Evolutionary conservation across 2,329 filamentous ascomycete species (phyloP).

Genomic region (Phaeosphaeriaceae sp.): DNA sequence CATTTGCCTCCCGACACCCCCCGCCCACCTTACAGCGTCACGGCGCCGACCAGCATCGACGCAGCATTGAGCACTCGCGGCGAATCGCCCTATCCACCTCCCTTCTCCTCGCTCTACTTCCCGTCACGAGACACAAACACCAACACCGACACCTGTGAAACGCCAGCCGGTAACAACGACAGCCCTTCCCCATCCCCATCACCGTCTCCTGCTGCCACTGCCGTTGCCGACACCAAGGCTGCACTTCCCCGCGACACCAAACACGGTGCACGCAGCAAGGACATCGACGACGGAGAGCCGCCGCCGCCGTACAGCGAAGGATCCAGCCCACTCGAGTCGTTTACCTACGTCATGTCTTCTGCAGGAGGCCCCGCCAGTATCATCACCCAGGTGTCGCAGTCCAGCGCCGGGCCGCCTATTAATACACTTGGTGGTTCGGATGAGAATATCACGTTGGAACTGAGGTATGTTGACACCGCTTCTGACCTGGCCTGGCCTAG

Average conservation of each 20-base stretch:
- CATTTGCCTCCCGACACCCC: conserved; percentile 44
- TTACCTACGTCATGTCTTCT: conserved; percentile 97
- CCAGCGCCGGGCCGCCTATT: conserved; percentile 75
- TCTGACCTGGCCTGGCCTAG: not conserved
- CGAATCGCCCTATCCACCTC: conserved; percentile 63
- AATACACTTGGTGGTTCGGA: conserved; percentile 89
- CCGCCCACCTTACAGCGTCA: conserved; percentile 36
- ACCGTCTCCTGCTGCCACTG: conserved; percentile 47
- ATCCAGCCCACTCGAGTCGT: conserved; percentile 87
- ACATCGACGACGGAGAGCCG: conserved; percentile 81
- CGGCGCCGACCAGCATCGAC: conserved; percentile 45
- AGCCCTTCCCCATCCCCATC: conserved; percentile 57
- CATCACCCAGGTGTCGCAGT: conserved; percentile 97
- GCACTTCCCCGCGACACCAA: conserved; percentile 84
- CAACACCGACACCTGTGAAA: conserved; percentile 57
- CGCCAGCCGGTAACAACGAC: too few relatives aligned
- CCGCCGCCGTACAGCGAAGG: conserved; percentile 97
- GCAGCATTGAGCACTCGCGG: conserved; percentile 51
- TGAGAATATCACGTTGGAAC: conserved; percentile 92
- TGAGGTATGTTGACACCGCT: conserved; percentile 70
- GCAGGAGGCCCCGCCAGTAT: conserved; percentile 97
- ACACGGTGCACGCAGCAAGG: conserved; percentile 73
- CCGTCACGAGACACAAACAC: conserved; percentile 54
- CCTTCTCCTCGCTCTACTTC: conserved; percentile 70
- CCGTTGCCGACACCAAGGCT: conserved; percentile 77